phyloP scores from a whole-genome alignment of 2,329 filamentous ascomycete genomes.

The Simplicillium aogashimaense region DNA sequence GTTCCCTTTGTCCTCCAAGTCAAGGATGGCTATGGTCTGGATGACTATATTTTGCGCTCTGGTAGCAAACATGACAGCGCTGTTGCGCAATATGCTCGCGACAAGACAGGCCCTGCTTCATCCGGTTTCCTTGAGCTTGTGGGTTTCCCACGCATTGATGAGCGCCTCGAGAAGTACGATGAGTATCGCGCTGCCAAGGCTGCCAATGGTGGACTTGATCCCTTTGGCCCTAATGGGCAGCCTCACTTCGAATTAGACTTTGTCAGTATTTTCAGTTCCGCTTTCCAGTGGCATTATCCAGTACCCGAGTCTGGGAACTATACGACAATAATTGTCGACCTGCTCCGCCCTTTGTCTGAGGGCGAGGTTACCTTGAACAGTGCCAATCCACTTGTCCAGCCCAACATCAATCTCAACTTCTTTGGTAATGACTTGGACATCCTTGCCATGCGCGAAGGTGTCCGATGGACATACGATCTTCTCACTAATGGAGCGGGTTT shows the following conservation, averaged over 20 bases:
- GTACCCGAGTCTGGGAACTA: constrained; percentile 31
- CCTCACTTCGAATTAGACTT: constrained; percentile 55
- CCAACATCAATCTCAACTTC: constrained; percentile 51
- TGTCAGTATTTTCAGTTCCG: constrained; percentile 42
- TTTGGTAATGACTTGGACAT: constrained; percentile 44
- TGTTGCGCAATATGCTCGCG: constrained; percentile 22
- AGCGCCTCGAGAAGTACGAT: constrained; percentile 33
- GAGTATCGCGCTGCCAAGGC: constrained; percentile 32
- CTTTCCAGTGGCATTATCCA: constrained; percentile 37
- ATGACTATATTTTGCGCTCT: constrained; percentile 27
- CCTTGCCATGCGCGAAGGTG: constrained; percentile 46
- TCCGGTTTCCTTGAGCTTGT: constrained; percentile 37
- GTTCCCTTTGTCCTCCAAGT: constrained; percentile 37
- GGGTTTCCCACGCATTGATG: constrained; percentile 46
- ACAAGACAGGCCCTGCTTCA: constrained; percentile 27
- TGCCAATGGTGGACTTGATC: constrained; percentile 35
- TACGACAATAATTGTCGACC: constrained; percentile 43
- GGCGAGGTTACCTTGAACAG: constrained; percentile 43
- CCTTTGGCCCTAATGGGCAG: constrained; percentile 44
- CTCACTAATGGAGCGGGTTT: constrained; percentile 45
- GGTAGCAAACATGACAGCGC: constrained; percentile 22
- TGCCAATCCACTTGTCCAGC: constrained; percentile 43
- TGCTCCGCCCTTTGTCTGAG: constrained; percentile 28
- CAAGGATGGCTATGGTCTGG: constrained; percentile 28
- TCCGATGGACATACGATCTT: constrained; percentile 46